phyloP scores from a whole-genome alignment of 2,329 filamentous ascomycete species.

The Ramularia endophylla region DNA sequence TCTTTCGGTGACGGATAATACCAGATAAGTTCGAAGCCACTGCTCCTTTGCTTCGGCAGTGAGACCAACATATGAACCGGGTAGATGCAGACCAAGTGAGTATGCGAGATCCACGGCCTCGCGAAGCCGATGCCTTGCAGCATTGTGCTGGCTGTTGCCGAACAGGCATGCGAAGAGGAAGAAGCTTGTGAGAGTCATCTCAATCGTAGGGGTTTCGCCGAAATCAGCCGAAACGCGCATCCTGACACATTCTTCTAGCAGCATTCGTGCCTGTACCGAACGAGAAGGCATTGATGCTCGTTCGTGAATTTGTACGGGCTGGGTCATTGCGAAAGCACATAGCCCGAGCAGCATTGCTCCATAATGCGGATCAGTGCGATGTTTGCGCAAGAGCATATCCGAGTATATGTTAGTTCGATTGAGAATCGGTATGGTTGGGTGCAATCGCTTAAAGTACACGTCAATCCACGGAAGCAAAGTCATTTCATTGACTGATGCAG shows the following conservation, averaged over 20 bases:
- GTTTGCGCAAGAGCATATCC: constrained; percentile 38
- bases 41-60: constrained; percentile 35
- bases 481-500: constrained; percentile 34
- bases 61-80: constrained; percentile 34
- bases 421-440: constrained; percentile 39
- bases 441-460: constrained; percentile 41
- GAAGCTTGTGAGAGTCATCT: constrained; percentile 27
- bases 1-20: constrained; percentile 29
- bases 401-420: constrained; percentile 37
- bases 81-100: constrained; percentile 36
- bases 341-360: constrained; percentile 39
- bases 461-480: constrained; percentile 36
- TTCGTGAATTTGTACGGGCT: constrained; percentile 41
- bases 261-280: constrained; percentile 34
- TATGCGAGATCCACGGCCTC: constrained; percentile 36
- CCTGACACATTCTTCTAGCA: constrained; percentile 40
- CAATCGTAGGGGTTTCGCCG: constrained; percentile 25
- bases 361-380: constrained; percentile 39
- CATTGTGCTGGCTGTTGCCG: constrained; percentile 23
- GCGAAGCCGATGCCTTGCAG: constrained; percentile 23
- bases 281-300: constrained; percentile 24
- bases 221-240: constrained; percentile 39
- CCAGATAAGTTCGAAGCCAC: constrained; percentile 35
- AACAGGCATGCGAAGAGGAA: constrained; percentile 29
- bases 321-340: constrained; percentile 40